phyloP scores from a whole-genome alignment of 2,329 filamentous ascomycete species.

The Aspergillus novofumigatus region DNA sequence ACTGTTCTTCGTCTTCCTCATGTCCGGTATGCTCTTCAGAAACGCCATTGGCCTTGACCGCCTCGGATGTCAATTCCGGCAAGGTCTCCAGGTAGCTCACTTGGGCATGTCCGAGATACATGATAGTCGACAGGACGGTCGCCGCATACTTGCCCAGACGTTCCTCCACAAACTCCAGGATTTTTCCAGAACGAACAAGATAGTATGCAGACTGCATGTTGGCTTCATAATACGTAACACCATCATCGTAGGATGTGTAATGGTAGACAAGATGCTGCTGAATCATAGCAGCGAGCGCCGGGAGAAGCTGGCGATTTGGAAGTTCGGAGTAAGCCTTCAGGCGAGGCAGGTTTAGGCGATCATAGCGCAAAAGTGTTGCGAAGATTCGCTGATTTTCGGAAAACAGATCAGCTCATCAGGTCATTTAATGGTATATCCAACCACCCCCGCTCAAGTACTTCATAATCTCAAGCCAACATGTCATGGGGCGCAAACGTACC shows the following conservation, averaged over 20 bases:
- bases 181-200: constrained; percentile 74
- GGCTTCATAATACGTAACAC: constrained; percentile 74
- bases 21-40: constrained; percentile 17
- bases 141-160: constrained; percentile 72
- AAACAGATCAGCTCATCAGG: background rate
- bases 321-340: constrained; percentile 70
- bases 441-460: background rate
- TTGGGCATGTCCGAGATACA: constrained; percentile 71
- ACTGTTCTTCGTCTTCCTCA: constrained; percentile 20
- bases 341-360: constrained; percentile 67
- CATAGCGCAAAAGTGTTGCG: constrained; percentile 69
- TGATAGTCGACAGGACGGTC: constrained; percentile 68
- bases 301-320: constrained; percentile 68
- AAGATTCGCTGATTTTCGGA: constrained; percentile 69
- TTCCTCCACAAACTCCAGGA: constrained; percentile 69
- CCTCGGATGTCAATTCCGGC: constrained; percentile 29
- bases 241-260: constrained; percentile 59
- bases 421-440: background rate
- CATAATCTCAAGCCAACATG: background rate
- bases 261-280: constrained; percentile 85
- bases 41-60: constrained; percentile 21
- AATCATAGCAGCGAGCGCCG: constrained; percentile 77
- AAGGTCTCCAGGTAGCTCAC: constrained; percentile 43
- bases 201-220: constrained; percentile 77
- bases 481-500: constrained; percentile 53